These are phyloP conservation scores for Eucalyptus pumila DNA, from an alignment of 345 rosid genomes.

Conservation along the genomic window DNA sequence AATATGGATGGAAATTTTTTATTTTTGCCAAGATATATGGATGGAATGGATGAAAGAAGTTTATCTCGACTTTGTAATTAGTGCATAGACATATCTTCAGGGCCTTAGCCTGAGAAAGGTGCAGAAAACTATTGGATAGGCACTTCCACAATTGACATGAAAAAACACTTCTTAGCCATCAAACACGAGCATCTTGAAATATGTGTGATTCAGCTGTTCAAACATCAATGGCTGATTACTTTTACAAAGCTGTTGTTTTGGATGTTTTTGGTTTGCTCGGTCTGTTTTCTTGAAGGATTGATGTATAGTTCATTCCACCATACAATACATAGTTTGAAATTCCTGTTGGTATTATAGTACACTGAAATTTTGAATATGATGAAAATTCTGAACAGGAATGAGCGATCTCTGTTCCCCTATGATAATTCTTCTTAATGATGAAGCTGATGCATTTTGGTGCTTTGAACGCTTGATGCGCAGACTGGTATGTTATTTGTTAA, in stretches of 20 bases:
- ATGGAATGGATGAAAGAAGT: not conserved
- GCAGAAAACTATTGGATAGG: not conserved
- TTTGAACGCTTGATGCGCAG: slow-evolving; percentile 93
- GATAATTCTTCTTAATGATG: slow-evolving; percentile 87
- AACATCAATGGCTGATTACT: not conserved
- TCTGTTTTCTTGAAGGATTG: not conserved
- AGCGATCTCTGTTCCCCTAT: slow-evolving; percentile 99
- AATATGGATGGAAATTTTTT: not conserved
- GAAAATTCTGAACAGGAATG: slow-evolving; percentile 49
- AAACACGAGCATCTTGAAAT: not conserved
- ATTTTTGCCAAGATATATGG: not conserved
- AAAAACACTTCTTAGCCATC: not conserved
- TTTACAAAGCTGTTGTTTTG: not conserved
- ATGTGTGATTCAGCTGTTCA: not conserved
- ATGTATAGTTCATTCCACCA: not conserved
- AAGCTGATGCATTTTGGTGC: slow-evolving; percentile 99
- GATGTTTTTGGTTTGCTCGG: not conserved
- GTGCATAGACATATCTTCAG: not conserved
- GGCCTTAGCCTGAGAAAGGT: not conserved
- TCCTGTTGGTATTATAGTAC: not conserved
- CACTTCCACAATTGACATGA: not conserved
- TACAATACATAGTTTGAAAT: not conserved
- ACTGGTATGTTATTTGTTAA: slow-evolving; percentile 40
- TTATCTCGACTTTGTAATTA: not conserved
- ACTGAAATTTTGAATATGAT: not conserved